phyloP scores from a whole-genome alignment of 2,329 filamentous ascomycete species.

The Claviceps cyperi region DNA sequence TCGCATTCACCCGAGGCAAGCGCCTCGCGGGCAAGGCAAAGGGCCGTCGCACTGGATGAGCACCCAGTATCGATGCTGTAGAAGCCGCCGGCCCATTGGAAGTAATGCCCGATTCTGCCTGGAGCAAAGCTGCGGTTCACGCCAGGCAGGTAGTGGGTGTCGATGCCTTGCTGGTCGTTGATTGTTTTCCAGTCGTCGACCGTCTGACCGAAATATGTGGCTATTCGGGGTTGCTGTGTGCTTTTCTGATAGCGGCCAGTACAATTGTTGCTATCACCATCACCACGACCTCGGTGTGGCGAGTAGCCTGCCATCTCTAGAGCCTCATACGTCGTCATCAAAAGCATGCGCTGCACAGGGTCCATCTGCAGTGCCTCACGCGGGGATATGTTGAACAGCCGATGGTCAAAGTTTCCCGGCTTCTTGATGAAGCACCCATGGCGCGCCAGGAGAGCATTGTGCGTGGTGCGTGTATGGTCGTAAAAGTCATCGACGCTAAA shows the following conservation, averaged over 20 bases:
- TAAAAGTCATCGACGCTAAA: background rate
- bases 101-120: conserved; percentile 22
- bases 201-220: conserved; percentile 61
- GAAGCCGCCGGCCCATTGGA: conserved; percentile 29
- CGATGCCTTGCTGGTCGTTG: conserved; percentile 56
- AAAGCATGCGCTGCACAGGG: conserved; percentile 58
- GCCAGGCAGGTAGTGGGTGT: conserved; percentile 20
- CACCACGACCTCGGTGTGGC: background rate
- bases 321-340: conserved; percentile 66
- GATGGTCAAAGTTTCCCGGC: conserved; percentile 59
- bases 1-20: conserved; percentile 48
- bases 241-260: background rate
- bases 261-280: background rate
- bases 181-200: conserved; percentile 68
- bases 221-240: conserved; percentile 30
- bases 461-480: background rate
- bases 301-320: conserved; percentile 46
- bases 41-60: conserved; percentile 55
- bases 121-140: conserved; percentile 3
- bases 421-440: conserved; percentile 55
- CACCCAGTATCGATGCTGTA: conserved; percentile 67
- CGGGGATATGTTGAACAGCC: conserved; percentile 76
- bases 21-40: conserved; percentile 42
- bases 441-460: background rate
- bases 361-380: conserved; percentile 63